Evolutionary conservation across 139 green algal species (phyloP), one percentile per base, ranked within the genome.

Genomic region (Desmodesmus armatus): DNA sequence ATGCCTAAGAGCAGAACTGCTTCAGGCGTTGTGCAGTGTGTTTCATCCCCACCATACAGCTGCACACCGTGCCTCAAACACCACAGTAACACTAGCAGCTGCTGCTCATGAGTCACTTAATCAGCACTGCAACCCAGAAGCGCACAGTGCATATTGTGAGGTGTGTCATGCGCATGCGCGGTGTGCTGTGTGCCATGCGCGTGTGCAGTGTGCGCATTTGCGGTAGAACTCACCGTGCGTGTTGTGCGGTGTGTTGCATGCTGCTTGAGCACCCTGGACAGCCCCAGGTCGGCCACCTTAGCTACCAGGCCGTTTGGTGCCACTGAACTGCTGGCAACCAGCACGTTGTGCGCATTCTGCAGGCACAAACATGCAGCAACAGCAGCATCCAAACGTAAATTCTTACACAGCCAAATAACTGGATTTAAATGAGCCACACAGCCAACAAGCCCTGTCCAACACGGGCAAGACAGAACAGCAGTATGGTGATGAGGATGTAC

Each of bases 341-440:
- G n/a, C 21, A 78, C 43, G 70, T 78, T 78, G 70, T 60, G 70
- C 5, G 70, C 43, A 55, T 58, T 78, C 70, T 78, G 70, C 70
- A 77, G 41, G n/a, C n/a, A n/a, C 2, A 11, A 67, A 35, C 58
- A 67, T 19, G 0, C n/a, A 19, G 31, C 23, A n/a, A 67, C 17
- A 67, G n/a, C 58, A 67, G 58, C 58, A n/a, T 19, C 6, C 58
- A 67, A 31, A 25, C n/a, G 63, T 7, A 43, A n/a, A 72, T n/a
- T n/a, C n/a, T n/a, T n/a, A n/a, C n/a, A 31, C 63, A 41, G 29
- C 63, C 25, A 31, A n/a, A n/a, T n/a, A n/a, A n/a, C n/a, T n/a
- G n/a, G n/a, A n/a, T n/a, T n/a, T n/a, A n/a, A n/a, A n/a, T n/a
- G n/a, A n/a, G n/a, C n/a, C n/a, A 55, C 47, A 7, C 13, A 13